Conservation (phyloP, 2,329 filamentous ascomycete species). For the Diaporthe ampelina region DNA sequence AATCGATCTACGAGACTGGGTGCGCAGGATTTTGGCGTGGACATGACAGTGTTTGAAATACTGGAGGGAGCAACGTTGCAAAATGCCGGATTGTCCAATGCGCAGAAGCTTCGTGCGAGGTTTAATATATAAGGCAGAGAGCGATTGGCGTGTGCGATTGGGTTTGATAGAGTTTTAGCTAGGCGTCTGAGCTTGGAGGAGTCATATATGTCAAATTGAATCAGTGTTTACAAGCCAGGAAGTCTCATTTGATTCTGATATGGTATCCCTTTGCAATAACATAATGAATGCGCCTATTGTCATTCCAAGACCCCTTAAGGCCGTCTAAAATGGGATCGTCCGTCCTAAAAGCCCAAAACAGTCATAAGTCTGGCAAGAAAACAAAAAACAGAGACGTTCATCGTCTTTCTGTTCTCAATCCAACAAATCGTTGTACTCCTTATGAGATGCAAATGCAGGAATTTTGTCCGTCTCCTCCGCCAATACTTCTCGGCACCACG, state of each 20-base stretch:
- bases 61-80: too few species aligned
- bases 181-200: too few species aligned
- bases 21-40: too few species aligned
- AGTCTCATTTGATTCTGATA: not conserved
- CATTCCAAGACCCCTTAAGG: not conserved
- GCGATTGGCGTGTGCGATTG: too few species aligned
- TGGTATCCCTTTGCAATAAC: constrained; percentile 10
- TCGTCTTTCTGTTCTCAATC: constrained; percentile 3
- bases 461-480: not conserved
- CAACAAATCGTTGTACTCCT: constrained; percentile 30
- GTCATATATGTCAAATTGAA: not conserved
- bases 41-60: too few species aligned
- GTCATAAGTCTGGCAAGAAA: not conserved
- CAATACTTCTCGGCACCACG: not conserved
- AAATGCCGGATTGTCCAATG: too few species aligned
- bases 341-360: not conserved
- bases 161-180: too few species aligned
- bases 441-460: constrained; percentile 33
- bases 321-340: constrained; percentile 2
- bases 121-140: too few species aligned
- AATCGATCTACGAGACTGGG: too few species aligned
- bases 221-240: too few species aligned
- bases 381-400: not conserved
- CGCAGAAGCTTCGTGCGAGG: too few species aligned
- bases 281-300: not conserved